Evolutionary conservation across 345 rosid species (phyloP).

Genomic region (Cardiospermum halicacabum): DNA sequence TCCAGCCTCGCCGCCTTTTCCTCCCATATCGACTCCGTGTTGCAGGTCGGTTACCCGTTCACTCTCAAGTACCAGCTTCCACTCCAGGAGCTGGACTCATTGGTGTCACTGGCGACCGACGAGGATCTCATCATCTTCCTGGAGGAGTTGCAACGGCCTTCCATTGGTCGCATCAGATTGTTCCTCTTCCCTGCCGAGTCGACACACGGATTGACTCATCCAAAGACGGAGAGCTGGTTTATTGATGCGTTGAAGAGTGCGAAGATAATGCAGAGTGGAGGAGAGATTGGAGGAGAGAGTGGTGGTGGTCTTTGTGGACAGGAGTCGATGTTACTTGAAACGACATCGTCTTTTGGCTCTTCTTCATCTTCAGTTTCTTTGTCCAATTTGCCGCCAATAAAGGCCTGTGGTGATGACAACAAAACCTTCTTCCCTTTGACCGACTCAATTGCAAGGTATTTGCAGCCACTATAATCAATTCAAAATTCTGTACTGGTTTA

Average conservation of each 20-base stretch:
- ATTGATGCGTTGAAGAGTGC: slow-evolving; percentile 66
- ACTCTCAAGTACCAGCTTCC: slow-evolving; percentile 49
- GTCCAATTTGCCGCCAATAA: slow-evolving; percentile 51
- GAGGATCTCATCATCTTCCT: slow-evolving; percentile 42
- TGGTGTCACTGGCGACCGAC: slow-evolving; percentile 38
- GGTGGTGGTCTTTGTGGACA: slow-evolving; percentile 36
- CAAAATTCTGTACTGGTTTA: no score
- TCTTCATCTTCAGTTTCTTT: slow-evolving; percentile 62
- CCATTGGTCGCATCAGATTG: slow-evolving; percentile 33
- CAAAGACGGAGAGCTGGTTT: slow-evolving; percentile 79
- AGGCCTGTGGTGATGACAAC: slow-evolving; percentile 39
- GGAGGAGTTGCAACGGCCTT: slow-evolving; percentile 33
- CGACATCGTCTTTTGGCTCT: slow-evolving; percentile 76
- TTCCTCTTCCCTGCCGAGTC: slow-evolving; percentile 22
- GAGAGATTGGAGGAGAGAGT: slow-evolving; percentile 21
- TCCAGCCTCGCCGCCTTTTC: slow-evolving; percentile 29
- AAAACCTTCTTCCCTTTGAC: slow-evolving; percentile 28
- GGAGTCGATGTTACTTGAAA: slow-evolving; percentile 66
- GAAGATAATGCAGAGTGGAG: slow-evolving; percentile 43
- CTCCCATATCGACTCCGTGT: slow-evolving; percentile 32
- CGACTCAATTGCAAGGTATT: slow-evolving; percentile 49
- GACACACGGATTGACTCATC: slow-evolving; percentile 40
- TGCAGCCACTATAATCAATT: no score
- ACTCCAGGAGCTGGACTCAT: slow-evolving; percentile 42
- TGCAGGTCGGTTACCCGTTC: slow-evolving; percentile 28